These are phyloP conservation scores for Hydnomerulius pinastri DNA, from an alignment of 768 basidiomycete genomes.

Conservation along the genomic window DNA sequence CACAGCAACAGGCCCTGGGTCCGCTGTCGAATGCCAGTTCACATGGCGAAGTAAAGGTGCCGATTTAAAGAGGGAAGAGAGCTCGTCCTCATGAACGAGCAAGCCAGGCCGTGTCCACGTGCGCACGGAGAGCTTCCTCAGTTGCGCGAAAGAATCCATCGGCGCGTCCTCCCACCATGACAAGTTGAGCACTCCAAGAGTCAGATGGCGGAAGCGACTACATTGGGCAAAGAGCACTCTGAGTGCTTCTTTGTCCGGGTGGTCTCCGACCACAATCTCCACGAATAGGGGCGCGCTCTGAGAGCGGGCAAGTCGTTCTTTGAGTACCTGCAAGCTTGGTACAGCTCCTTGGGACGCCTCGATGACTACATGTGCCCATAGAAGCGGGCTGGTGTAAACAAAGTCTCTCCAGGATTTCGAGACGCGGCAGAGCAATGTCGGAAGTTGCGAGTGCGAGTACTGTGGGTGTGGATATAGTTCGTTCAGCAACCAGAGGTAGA, in stretches of 20 bases:
- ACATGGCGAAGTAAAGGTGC: constrained; percentile 1
- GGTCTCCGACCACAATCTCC: not conserved
- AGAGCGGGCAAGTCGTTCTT: not conserved
- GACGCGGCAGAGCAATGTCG: constrained; percentile 1
- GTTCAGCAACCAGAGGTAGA: not conserved
- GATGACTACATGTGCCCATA: not conserved
- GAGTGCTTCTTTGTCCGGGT: not conserved
- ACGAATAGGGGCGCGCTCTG: not conserved
- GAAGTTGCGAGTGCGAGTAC: not conserved
- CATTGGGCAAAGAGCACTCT: not conserved
- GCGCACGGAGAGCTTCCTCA: not conserved
- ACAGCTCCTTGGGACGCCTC: not conserved
- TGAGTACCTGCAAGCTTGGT: not conserved
- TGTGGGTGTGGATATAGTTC: not conserved
- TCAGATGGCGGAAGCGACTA: not conserved
- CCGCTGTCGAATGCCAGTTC: not conserved
- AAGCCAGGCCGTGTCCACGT: not conserved
- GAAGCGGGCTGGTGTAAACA: not conserved
- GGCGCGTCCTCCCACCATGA: not conserved
- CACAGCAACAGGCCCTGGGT: not conserved
- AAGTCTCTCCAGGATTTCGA: constrained; percentile 4
- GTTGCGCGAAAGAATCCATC: not conserved
- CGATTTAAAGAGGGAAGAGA: not conserved
- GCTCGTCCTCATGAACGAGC: not conserved
- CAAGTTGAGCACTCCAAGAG: not conserved